Evolutionary conservation across 805 yeast genomes (phyloP).

Genomic region (Osmozyma mogii): DNA sequence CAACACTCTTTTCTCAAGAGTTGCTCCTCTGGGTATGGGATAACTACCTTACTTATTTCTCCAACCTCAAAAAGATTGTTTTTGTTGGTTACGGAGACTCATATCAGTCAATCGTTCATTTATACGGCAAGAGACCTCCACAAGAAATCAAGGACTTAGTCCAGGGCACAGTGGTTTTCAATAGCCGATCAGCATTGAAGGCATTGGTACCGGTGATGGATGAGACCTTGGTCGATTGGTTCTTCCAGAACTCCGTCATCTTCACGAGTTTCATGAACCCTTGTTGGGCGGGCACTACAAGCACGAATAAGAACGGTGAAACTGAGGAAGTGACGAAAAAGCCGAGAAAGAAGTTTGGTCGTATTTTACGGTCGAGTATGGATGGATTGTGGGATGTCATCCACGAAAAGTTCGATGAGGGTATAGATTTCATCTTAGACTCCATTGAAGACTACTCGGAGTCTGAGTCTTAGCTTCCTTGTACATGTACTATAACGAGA

Average conservation of each 20-base stretch:
- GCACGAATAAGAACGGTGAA: conserved; percentile 21
- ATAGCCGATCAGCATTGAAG: conserved; percentile 61
- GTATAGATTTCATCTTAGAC: conserved; percentile 75
- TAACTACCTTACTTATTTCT: conserved; percentile 70
- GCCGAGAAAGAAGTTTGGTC: conserved; percentile 87
- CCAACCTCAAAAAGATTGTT: conserved; percentile 56
- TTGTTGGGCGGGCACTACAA: conserved; percentile 59
- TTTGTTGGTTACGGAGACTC: conserved; percentile 89
- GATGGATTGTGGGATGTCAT: conserved; percentile 73
- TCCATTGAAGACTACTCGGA: conserved; percentile 48
- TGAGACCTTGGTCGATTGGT: conserved; percentile 89
- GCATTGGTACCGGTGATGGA: conserved; percentile 83
- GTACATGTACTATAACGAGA: conserved; percentile 2
- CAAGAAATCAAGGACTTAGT: conserved; percentile 50
- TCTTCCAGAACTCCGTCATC: conserved; percentile 73
- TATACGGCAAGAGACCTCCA: conserved; percentile 70
- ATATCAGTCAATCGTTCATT: conserved; percentile 76
- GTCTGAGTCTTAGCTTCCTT: conserved; percentile 5
- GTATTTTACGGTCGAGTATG: conserved; percentile 66
- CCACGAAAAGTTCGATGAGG: conserved; percentile 78
- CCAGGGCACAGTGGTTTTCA: conserved; percentile 61
- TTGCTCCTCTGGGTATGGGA: conserved; percentile 81
- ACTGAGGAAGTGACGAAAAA: conserved; percentile 40
- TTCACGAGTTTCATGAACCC: conserved; percentile 70
- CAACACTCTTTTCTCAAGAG: conserved; percentile 68